Evolutionary conservation across 2,329 filamentous ascomycete species (phyloP).

Genomic region (Hymenoscyphus fraxineus): DNA sequence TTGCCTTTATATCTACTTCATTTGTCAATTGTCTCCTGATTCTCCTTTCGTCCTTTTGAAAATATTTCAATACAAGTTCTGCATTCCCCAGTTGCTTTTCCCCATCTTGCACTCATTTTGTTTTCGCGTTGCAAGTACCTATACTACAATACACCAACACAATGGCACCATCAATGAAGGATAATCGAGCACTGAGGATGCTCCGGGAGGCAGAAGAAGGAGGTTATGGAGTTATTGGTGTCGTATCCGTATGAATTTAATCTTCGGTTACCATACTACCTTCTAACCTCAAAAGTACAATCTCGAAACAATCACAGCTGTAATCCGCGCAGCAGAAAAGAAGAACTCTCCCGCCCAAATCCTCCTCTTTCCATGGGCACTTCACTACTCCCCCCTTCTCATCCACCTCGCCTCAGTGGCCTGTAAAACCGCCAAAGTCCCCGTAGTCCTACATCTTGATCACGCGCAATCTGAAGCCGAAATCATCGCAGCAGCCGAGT

Average conservation of each 20-base stretch:
- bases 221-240: slow-evolving; percentile 51
- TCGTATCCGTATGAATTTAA: slow-evolving; percentile 41
- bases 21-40: not conserved
- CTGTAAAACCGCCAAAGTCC: slow-evolving; percentile 52
- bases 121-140: not conserved
- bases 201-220: slow-evolving; percentile 50
- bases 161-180: slow-evolving; percentile 15
- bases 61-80: not conserved
- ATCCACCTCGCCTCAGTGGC: slow-evolving; percentile 53
- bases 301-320: slow-evolving; percentile 65
- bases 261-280: not conserved
- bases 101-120: not conserved
- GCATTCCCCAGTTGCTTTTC: not conserved
- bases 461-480: slow-evolving; percentile 60
- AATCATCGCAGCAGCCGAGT: slow-evolving; percentile 52
- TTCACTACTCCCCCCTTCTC: slow-evolving; percentile 56
- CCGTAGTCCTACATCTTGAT: slow-evolving; percentile 62
- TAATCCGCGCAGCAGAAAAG: slow-evolving; percentile 63
- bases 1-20: not conserved
- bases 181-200: slow-evolving; percentile 35
- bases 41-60: not conserved
- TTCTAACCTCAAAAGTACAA: slow-evolving; percentile 47
- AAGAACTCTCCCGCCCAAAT: slow-evolving; percentile 64
- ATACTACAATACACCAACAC: not conserved
- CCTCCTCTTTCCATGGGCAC: slow-evolving; percentile 68